Evolutionary conservation across 306 rosid species (phyloP), one percentile per base, ranked within the genome.

Genomic region (Lablab purpureus): DNA sequence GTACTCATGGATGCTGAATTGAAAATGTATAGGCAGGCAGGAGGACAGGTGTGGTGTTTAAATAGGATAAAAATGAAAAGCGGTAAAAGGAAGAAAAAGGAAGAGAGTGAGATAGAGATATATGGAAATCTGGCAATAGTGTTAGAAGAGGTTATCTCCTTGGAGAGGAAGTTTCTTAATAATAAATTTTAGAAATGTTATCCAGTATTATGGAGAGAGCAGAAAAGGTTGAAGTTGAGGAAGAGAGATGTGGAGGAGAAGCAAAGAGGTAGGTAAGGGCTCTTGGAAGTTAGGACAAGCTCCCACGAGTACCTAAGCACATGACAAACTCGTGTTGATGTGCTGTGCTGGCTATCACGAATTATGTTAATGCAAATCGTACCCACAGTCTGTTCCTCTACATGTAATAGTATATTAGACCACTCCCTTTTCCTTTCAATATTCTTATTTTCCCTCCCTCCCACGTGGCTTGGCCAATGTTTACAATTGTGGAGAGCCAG

Each of bases 241-340:
- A 76, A 79, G 82, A 73, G 84, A 83, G 91, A 84, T 85, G 94
- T 82, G 92, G 82, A 85, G 52, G 89, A 80, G 87, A 87, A 79
- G 83, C 87, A 56, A 85, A 81, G 87, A 80, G 92, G 91, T 90
- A 81, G 95, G 97, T 89, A 89, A 86, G 84, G 47, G 58, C 67
- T 87, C 65, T 74, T 58, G 27, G 90, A 82, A 80, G 85, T 75
- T 76, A 40, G 89, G 91, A 81, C 87, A 85, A 75, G 73, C 74
- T 82, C 76, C 84, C 85, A 54, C 82, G 52, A 72, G 75, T 83
- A 82, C 91, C 89, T 74, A 85, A 82, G 90, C 95, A 91, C 91
- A 93, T 93, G 98, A 89, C 72, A 71, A 5, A 47, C 91, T 80
- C 83, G 85, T 84, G 87, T 83, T 84, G 79, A 70, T 85, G 71